Evolutionary conservation across 768 basidiomycete genomes (phyloP).

Genomic region (Boletellus emodensis): DNA sequence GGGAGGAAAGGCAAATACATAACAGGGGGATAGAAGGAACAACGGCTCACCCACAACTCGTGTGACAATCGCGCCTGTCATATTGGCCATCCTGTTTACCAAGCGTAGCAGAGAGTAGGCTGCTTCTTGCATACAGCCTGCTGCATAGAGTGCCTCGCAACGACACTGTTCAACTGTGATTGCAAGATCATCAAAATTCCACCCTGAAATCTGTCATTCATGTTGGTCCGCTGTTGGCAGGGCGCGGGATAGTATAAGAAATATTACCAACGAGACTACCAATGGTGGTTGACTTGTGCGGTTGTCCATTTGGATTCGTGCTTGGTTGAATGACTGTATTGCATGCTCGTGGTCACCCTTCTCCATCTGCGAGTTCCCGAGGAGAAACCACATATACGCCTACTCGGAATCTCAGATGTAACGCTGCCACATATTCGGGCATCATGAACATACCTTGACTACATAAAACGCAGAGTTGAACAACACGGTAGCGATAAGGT

Average conservation of each 20-base stretch:
- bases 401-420: not conserved
- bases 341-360: not conserved
- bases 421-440: not conserved
- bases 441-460: no score
- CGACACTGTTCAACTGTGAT: not conserved
- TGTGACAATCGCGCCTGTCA: no score
- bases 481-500: not conserved
- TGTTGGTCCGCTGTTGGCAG: no score
- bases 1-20: no score
- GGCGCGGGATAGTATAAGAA: no score
- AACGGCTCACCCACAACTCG: no score
- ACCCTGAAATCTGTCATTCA: conserved; percentile 5
- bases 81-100: no score
- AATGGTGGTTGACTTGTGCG: not conserved
- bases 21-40: no score
- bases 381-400: not conserved
- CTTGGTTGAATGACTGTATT: not conserved
- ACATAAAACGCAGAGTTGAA: not conserved
- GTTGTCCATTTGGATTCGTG: not conserved
- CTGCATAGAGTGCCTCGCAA: conserved; percentile 2
- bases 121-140: no score
- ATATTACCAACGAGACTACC: not conserved
- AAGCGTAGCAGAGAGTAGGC: no score
- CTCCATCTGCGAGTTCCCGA: not conserved
- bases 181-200: conserved; percentile 1